These are phyloP conservation scores for Tulasnella calospora DNA, from an alignment of 768 basidiomycete species.

Conservation along the genomic window DNA sequence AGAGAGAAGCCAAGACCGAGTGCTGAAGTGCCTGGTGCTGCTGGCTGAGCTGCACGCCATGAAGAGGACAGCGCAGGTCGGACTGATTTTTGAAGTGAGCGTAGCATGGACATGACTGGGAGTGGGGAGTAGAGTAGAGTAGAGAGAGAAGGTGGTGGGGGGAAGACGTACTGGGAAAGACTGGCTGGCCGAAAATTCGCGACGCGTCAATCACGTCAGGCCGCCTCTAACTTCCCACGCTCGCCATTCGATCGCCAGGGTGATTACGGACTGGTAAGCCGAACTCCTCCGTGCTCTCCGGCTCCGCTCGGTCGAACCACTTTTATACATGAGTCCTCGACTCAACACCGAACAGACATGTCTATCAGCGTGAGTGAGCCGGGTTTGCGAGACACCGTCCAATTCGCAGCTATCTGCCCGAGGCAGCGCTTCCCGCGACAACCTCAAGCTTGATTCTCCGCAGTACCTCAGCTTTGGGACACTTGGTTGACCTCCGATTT, in stretches of 20 bases:
- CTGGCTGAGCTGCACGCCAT: background rate
- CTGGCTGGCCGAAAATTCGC: background rate
- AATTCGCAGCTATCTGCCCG: background rate
- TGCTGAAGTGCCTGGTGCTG: background rate
- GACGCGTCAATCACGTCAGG: background rate
- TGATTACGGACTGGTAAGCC: background rate
- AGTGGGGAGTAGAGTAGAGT: background rate
- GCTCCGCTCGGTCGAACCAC: background rate
- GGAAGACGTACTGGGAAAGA: background rate
- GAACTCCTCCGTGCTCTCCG: background rate
- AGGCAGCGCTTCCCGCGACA: background rate
- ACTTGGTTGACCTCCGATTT: background rate
- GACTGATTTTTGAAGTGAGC: slow-evolving; percentile 8
- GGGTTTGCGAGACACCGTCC: background rate
- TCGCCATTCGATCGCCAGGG: background rate
- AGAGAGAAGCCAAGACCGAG: background rate
- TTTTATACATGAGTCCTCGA: background rate
- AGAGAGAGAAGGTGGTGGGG: background rate
- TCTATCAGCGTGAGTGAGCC: background rate
- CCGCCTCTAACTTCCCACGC: background rate
- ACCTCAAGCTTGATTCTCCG: background rate
- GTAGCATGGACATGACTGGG: background rate
- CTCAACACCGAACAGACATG: background rate
- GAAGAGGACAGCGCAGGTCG: background rate
- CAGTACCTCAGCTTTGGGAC: background rate